These are phyloP conservation scores for Termitomyces sp. DNA, from an alignment of 768 basidiomycete genomes.

Conservation along the genomic window DNA sequence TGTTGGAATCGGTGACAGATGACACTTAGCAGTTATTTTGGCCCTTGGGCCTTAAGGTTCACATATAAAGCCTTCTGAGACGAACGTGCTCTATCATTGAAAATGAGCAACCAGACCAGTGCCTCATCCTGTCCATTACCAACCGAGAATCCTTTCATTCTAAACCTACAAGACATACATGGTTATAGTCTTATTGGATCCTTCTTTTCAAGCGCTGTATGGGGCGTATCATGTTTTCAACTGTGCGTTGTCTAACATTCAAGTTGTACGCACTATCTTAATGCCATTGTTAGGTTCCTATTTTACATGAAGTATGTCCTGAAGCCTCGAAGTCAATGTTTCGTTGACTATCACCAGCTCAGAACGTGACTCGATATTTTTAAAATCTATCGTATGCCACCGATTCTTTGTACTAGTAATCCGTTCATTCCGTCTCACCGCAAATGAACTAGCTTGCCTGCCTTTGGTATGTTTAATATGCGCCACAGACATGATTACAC, in stretches of 20 bases:
- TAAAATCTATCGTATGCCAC: background rate
- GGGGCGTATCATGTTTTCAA: too few species aligned
- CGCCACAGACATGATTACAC: too few species aligned
- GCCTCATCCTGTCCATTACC: background rate
- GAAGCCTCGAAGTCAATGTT: background rate
- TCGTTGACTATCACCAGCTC: background rate
- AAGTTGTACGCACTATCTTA: too few species aligned
- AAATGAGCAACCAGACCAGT: background rate
- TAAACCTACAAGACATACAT: background rate
- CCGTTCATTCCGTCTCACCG: too few species aligned
- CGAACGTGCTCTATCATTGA: too few species aligned
- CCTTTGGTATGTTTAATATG: background rate
- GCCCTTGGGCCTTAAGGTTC: too few species aligned
- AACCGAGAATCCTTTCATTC: background rate
- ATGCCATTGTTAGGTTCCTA: background rate
- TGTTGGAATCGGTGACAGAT: too few species aligned
- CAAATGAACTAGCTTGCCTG: background rate
- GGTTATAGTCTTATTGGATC: background rate
- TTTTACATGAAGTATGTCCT: constrained; percentile 2
- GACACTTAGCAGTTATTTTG: too few species aligned
- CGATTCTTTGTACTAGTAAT: too few species aligned
- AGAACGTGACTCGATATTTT: background rate
- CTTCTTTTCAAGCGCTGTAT: background rate
- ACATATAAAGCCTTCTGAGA: too few species aligned
- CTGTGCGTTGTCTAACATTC: too few species aligned